Percentiles rank a stretch among this genome's conserved stretches.
Evolutionary conservation across 306 rosid species (phyloP).

Genomic region (Betula pendula): DNA sequence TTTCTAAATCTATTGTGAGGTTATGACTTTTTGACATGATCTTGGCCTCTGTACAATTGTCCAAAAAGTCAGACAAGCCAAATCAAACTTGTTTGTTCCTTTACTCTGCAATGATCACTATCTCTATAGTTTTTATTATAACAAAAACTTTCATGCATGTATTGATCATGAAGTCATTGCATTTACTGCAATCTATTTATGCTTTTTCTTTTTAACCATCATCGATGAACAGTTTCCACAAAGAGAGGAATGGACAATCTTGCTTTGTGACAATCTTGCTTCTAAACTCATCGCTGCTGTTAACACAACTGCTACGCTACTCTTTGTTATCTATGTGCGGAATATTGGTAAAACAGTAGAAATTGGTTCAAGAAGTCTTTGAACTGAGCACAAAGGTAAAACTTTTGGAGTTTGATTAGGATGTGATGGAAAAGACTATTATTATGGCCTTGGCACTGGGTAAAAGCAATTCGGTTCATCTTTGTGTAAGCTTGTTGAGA

Average conservation of each 20-base stretch:
- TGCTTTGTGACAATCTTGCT: conserved; percentile 92
- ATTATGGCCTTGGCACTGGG: conserved; percentile 91
- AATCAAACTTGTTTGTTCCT: background rate
- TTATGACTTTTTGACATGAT: background rate
- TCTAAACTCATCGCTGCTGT: too few relatives aligned
- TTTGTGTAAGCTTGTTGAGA: too few relatives aligned
- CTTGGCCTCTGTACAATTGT: background rate
- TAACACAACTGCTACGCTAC: too few relatives aligned
- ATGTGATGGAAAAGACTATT: conserved; percentile 95
- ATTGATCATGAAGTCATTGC: conserved; percentile 6
- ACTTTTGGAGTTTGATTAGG: conserved; percentile 56
- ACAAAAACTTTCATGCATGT: background rate
- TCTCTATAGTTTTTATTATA: background rate
- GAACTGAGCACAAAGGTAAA: conserved; percentile 54
- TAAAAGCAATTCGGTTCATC: too few relatives aligned
- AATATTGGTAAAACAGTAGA: too few relatives aligned
- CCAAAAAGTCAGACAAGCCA: background rate
- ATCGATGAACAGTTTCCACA: conserved; percentile 78
- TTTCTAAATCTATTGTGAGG: background rate
- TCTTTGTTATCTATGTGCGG: too few relatives aligned
- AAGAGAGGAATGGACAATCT: conserved; percentile 76
- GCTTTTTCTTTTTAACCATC: conserved; percentile 15
- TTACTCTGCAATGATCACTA: background rate
- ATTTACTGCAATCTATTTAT: background rate
- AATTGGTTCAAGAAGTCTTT: too few relatives aligned